phyloP scores from a whole-genome alignment of 2,329 filamentous ascomycete genomes.

The Scopulariopsis brevicaulis region DNA sequence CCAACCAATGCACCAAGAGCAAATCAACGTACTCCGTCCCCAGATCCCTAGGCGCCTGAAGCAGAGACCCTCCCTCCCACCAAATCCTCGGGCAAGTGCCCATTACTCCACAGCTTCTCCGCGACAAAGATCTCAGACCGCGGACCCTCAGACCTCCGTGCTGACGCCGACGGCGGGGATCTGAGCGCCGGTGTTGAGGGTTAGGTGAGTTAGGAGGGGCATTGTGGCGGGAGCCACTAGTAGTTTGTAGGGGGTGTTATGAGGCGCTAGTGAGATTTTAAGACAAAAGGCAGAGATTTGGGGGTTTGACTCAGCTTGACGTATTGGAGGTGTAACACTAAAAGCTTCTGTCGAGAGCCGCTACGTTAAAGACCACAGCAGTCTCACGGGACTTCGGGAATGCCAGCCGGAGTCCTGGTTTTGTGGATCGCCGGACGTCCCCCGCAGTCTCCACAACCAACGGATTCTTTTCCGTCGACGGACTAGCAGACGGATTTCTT shows the following conservation, averaged over 20 bases:
- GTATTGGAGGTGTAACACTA: no score
- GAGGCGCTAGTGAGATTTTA: not conserved
- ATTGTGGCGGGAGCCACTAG: not conserved
- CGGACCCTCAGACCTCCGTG: conserved; percentile 18
- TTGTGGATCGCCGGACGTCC: not conserved
- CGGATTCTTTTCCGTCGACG: not conserved
- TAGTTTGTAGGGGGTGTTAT: not conserved
- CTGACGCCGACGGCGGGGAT: conserved; percentile 12
- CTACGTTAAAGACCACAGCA: no score
- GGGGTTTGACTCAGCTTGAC: no score
- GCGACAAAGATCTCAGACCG: conserved; percentile 36
- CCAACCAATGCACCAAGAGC: conserved; percentile 39
- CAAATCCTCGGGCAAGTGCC: conserved; percentile 35
- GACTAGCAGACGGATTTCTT: not conserved
- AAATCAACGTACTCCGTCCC: conserved; percentile 40
- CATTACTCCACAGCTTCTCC: conserved; percentile 51
- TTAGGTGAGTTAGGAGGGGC: conserved; percentile 7
- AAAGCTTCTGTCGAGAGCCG: no score
- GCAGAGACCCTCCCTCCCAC: conserved; percentile 32
- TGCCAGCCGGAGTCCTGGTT: no score
- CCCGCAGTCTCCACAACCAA: not conserved
- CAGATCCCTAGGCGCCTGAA: conserved; percentile 35
- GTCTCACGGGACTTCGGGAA: no score
- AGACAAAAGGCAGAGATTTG: no score
- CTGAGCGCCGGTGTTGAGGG: conserved; percentile 10